These are phyloP conservation scores for Plicaturopsis crispa DNA, from an alignment of 768 basidiomycete species.

Conservation along the genomic window DNA sequence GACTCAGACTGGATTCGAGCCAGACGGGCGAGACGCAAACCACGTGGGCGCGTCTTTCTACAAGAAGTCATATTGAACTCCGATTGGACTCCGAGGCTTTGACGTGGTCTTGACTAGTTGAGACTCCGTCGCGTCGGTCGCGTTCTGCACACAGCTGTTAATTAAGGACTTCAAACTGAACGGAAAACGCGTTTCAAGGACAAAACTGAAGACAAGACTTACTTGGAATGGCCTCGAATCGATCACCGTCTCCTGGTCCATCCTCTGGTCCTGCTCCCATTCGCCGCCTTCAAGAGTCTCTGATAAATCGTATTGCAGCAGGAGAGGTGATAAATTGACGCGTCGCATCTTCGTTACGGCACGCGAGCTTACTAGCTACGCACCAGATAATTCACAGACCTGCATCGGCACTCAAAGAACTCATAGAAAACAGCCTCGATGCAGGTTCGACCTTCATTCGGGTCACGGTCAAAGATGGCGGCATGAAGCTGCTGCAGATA, in stretches of 20 bases:
- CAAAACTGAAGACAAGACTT: too few relatives aligned
- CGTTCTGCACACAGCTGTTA: too few relatives aligned
- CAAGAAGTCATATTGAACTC: too few relatives aligned
- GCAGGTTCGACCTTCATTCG: constrained; percentile 84
- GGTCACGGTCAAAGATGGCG: constrained; percentile 89
- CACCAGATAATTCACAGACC: constrained; percentile 80
- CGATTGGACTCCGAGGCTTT: too few relatives aligned
- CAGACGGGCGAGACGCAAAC: too few relatives aligned
- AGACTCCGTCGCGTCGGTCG: too few relatives aligned
- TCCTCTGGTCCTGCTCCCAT: constrained; percentile 55
- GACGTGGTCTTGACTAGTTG: too few relatives aligned
- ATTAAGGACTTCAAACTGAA: too few relatives aligned
- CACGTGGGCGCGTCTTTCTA: too few relatives aligned
- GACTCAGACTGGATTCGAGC: too few relatives aligned
- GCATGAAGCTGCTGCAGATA: constrained; percentile 90
- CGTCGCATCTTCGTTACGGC: too few relatives aligned
- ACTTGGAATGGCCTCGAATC: neutral
- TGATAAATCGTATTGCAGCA: constrained; percentile 90
- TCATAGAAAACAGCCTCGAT: constrained; percentile 94
- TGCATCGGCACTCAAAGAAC: constrained; percentile 91
- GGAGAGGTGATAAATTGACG: constrained; percentile 64
- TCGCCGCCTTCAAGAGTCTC: constrained; percentile 66
- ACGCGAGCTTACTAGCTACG: neutral
- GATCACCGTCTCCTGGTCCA: constrained; percentile 13
- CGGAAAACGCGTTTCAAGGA: too few relatives aligned